phyloP scores from a whole-genome alignment of 768 basidiomycete species.

The Lactarius trivialis region DNA sequence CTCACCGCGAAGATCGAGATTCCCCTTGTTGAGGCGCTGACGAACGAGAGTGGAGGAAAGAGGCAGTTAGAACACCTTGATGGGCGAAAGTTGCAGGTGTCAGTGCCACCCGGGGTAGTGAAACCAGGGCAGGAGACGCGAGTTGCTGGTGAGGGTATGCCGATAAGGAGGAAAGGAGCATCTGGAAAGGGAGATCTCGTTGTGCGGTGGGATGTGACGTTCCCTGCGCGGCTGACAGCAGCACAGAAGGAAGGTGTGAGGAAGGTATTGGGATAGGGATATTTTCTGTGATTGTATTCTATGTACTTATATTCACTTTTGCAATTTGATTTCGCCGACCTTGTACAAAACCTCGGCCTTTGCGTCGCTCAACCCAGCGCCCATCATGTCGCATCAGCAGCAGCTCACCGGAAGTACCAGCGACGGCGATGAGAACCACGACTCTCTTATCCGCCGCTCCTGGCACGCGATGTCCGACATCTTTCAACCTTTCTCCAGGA shows the following conservation, averaged over 20 bases:
- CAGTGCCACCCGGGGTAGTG: slow-evolving; percentile 59
- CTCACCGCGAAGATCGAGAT: slow-evolving; percentile 55
- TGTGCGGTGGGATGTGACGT: slow-evolving; percentile 76
- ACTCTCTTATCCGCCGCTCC: slow-evolving; percentile 45
- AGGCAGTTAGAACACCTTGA: slow-evolving; percentile 66
- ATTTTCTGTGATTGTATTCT: neutral
- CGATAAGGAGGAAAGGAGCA: slow-evolving; percentile 68
- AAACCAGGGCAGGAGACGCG: slow-evolving; percentile 72
- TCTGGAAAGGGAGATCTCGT: slow-evolving; percentile 79
- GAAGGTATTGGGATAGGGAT: slow-evolving; percentile 51
- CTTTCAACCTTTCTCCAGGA: slow-evolving; percentile 61
- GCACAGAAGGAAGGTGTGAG: slow-evolving; percentile 76
- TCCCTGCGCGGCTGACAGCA: slow-evolving; percentile 70
- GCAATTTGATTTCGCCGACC: neutral
- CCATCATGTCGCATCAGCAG: slow-evolving; percentile 1
- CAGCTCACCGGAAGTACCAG: slow-evolving; percentile 9
- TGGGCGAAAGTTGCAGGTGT: slow-evolving; percentile 66
- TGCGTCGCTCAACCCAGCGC: neutral
- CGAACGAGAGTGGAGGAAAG: slow-evolving; percentile 46
- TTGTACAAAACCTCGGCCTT: neutral
- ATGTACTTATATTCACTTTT: neutral
- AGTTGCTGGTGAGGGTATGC: slow-evolving; percentile 82
- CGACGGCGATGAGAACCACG: slow-evolving; percentile 23
- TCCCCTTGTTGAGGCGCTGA: slow-evolving; percentile 77
- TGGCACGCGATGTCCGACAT: slow-evolving; percentile 56